A percentile compares a stretch with the other conserved stretches of the same genome.
These are phyloP conservation scores for Fusarium sororula DNA, from an alignment of 2,329 filamentous ascomycete genomes.

Conservation along the genomic window DNA sequence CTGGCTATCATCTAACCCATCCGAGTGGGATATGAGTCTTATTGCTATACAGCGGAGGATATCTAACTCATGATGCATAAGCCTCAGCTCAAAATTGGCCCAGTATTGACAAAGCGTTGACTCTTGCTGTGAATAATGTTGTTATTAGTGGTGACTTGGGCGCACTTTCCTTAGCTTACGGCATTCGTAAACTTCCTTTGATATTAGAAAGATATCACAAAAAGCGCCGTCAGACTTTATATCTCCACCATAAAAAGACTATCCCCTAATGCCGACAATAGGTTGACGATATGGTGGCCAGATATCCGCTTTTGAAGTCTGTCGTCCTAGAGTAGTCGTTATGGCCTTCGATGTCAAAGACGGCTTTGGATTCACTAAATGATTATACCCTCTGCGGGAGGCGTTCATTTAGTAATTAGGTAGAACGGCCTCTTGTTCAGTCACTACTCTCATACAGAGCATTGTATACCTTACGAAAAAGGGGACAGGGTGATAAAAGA, in stretches of 20 bases:
- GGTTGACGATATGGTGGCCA: not conserved
- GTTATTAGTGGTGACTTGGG: rapidly evolving
- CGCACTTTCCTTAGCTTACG: not conserved
- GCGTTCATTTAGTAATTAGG: no score
- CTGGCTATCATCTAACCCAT: not conserved
- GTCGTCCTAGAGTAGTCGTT: no score
- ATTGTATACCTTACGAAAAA: no score
- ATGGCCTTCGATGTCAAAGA: no score
- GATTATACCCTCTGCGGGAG: no score
- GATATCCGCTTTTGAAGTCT: not conserved
- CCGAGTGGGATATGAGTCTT: no score
- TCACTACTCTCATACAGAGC: no score
- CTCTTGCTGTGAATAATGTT: not conserved
- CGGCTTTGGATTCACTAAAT: no score
- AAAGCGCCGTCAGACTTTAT: rapidly evolving
- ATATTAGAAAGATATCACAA: not conserved
- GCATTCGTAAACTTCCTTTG: not conserved
- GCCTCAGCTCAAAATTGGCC: not conserved
- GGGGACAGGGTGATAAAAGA: no score
- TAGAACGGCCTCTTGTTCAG: no score
- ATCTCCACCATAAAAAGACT: no score
- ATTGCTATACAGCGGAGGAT: not conserved
- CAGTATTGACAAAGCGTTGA: not conserved
- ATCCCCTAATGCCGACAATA: not conserved
- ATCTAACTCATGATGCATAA: not conserved